Evolutionary conservation across 306 rosid genomes (phyloP), one percentile per base, ranked within the genome.

Genomic region (Cucumis cinereus): DNA sequence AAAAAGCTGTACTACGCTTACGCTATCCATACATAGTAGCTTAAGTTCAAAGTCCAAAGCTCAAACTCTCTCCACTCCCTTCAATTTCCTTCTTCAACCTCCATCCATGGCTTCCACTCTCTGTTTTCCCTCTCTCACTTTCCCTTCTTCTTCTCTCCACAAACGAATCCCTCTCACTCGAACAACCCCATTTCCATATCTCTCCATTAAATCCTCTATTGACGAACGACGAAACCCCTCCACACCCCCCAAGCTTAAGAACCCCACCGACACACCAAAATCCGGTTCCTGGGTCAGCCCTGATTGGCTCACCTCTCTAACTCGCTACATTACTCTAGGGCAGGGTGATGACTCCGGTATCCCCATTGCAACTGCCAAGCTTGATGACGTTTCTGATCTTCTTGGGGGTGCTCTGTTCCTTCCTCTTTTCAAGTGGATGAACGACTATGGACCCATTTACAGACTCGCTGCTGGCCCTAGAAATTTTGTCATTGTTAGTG

Each of bases 381-480:
- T 94, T 45, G 95, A 94, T 7, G 96, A 90, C 80, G 97, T 91
- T 41, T 94, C 98, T 59, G 97, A 94, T 19, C 97, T 94, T 77
- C 87, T 94, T 22, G 97, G 96, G 17, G 98, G 97, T 30, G 96
- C 98, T 2, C 91, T 91, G 64, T 94, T 94, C 61, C 90, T 94
- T 36, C 97, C 97, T 0, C 81, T 94, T 35, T 91, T 87, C 83
- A 90, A 91, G 70, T 94, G 95, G 97, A 94, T 94, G 98, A 85
- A 86, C 13, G 86, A 89, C 72, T 83, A 90, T 20, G 98, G 98
- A 5, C 90, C 95, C 30, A 87, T 94, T 77, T 91, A 91, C 78
- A 81, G 97, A 23, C 86, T 94, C 35, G 98, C 96, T 0, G 93
- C 96, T 0, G 98, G 98, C 38, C 98, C 98, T 1, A 89, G 96